phyloP scores from a whole-genome alignment of 176 grass and related monocot genomes.

The Ensete glaucum region DNA sequence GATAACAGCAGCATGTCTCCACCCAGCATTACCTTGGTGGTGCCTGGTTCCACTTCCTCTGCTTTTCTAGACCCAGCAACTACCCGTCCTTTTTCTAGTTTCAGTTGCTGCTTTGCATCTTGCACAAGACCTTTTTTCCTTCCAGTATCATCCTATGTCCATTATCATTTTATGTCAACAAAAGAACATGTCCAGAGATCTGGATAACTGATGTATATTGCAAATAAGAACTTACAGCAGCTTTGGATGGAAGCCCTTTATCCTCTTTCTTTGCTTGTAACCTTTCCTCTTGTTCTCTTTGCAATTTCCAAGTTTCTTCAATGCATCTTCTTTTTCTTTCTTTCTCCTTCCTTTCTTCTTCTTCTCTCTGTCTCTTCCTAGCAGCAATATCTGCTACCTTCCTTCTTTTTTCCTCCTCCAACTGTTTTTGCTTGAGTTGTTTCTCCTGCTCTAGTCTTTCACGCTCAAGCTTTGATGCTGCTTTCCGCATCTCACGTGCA shows the following conservation, averaged over 20 bases:
- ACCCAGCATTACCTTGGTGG: neutral
- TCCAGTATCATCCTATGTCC: neutral
- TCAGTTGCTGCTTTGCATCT: neutral
- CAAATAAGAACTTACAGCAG: neutral
- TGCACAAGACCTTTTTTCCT: neutral
- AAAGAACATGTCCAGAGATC: neutral
- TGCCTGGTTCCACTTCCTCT: neutral
- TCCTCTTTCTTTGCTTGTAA: neutral
- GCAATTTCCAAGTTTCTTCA: constrained; percentile 12
- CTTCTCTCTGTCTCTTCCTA: constrained; percentile 68
- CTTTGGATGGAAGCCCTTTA: neutral
- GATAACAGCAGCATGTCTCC: neutral
- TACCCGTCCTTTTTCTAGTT: neutral
- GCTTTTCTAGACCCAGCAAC: neutral
- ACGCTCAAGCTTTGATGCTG: constrained; percentile 56
- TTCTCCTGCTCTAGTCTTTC: constrained; percentile 71
- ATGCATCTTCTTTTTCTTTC: constrained; percentile 29
- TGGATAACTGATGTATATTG: neutral
- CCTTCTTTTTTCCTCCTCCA: constrained; percentile 60
- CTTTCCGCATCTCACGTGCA: constrained; percentile 75
- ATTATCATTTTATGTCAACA: too few relatives aligned
- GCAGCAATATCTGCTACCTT: constrained; percentile 43
- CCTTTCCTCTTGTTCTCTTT: constrained; percentile 4
- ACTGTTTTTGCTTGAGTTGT: constrained; percentile 60
- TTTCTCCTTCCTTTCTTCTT: constrained; percentile 20